Evolutionary conservation across 1,284 basidiomycete species (phyloP).

Genomic region (Cutaneotrichosporon cyanovorans): DNA sequence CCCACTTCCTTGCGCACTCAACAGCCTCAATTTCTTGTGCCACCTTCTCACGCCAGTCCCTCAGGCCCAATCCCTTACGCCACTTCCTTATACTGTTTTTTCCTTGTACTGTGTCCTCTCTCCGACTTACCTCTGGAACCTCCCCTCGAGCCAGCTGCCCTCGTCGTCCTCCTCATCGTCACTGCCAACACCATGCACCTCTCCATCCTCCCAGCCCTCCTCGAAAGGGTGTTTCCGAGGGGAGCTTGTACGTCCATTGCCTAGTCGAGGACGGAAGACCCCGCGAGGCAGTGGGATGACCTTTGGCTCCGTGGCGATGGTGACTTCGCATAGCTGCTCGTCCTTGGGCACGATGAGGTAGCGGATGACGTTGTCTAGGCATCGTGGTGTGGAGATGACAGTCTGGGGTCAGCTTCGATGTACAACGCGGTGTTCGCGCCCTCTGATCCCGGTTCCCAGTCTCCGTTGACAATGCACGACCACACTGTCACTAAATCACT

Average conservation of each 20-base stretch:
- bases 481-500: too few species aligned
- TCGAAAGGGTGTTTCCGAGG: constrained; percentile 10
- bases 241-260: neutral
- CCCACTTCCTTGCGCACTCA: too few species aligned
- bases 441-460: too few species aligned
- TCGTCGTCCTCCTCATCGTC: constrained; percentile 16
- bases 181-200: constrained; percentile 21
- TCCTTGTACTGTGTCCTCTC: too few species aligned
- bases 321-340: constrained; percentile 19
- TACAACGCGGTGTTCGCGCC: too few species aligned
- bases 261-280: constrained; percentile 8
- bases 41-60: too few species aligned
- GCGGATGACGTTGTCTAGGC: constrained; percentile 35
- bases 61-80: too few species aligned
- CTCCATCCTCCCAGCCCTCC: constrained; percentile 36
- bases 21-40: too few species aligned
- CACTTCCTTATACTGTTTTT: too few species aligned
- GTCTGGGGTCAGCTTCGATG: constrained; percentile 3
- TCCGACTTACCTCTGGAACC: constrained; percentile 36
- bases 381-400: constrained; percentile 28
- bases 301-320: constrained; percentile 33
- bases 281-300: constrained; percentile 23
- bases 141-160: constrained; percentile 34
- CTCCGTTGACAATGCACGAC: too few species aligned
- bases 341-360: constrained; percentile 24